Evolutionary conservation across 1,139 yeast species (phyloP).

Genomic region (Candida pseudoviswanathii): DNA sequence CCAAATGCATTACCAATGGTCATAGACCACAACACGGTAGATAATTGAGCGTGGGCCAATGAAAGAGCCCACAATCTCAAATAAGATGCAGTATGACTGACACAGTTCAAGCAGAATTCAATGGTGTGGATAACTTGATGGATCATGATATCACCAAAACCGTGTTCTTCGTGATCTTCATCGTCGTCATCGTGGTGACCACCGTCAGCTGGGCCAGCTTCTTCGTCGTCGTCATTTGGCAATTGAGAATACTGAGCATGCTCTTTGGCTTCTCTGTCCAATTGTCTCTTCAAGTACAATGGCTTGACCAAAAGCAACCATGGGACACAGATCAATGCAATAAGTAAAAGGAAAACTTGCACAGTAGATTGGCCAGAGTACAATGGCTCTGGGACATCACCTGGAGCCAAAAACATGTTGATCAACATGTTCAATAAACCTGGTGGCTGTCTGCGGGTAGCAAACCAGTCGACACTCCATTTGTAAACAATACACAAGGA

Average conservation of each 20-base stretch:
- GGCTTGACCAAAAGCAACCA: slow-evolving; percentile 75
- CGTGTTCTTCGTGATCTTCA: slow-evolving; percentile 55
- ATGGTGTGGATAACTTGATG: slow-evolving; percentile 81
- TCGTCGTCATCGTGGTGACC: slow-evolving; percentile 44
- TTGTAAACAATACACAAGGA: slow-evolving; percentile 73
- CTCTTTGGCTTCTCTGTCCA: slow-evolving; percentile 43
- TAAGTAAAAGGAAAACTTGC: slow-evolving; percentile 58
- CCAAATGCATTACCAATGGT: slow-evolving; percentile 64
- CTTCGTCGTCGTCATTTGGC: slow-evolving; percentile 25
- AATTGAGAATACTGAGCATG: slow-evolving; percentile 29
- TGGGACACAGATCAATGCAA: slow-evolving; percentile 77
- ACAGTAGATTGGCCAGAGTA: slow-evolving; percentile 64
- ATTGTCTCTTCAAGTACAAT: slow-evolving; percentile 44
- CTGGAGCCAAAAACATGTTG: slow-evolving; percentile 80
- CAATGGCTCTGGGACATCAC: slow-evolving; percentile 65
- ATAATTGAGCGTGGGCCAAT: slow-evolving; percentile 76
- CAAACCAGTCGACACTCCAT: slow-evolving; percentile 79
- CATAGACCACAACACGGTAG: slow-evolving; percentile 78
- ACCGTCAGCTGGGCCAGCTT: slow-evolving; percentile 26
- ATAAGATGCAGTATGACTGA: slow-evolving; percentile 78
- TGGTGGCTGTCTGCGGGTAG: slow-evolving; percentile 71
- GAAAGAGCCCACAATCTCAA: slow-evolving; percentile 80
- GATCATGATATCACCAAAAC: slow-evolving; percentile 75
- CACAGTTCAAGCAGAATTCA: slow-evolving; percentile 78
- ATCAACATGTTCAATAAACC: slow-evolving; percentile 80